Evolutionary conservation across 192 early-diverging fungal genomes (phyloP).

Genomic region (Haplosporangium gracile): DNA sequence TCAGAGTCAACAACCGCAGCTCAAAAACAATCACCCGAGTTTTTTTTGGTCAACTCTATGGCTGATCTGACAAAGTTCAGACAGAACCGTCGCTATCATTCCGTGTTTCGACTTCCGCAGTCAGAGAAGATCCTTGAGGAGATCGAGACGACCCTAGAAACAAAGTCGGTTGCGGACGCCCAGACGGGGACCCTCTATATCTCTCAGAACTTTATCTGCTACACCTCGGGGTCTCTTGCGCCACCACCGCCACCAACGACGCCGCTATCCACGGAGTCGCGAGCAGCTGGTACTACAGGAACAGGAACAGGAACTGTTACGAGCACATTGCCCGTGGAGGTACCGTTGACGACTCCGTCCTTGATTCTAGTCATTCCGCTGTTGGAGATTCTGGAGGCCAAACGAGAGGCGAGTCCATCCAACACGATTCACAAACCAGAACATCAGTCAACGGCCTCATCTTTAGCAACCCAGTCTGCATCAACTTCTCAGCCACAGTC

Average conservation of each 20-base stretch:
- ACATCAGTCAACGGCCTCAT: not conserved
- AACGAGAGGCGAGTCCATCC: conserved; percentile 35
- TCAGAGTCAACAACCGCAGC: not conserved
- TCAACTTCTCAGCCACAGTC: conserved; percentile 13
- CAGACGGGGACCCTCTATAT: conserved; percentile 24
- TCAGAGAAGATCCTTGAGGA: conserved; percentile 19
- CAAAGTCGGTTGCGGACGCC: conserved; percentile 22
- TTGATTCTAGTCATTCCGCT: conserved; percentile 39
- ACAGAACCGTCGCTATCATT: conserved; percentile 9
- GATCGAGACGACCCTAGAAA: conserved; percentile 25
- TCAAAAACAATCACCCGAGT: not conserved
- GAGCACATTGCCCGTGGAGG: not conserved
- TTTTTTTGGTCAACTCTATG: conserved; percentile 23
- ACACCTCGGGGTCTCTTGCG: conserved; percentile 16
- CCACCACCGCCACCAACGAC: not conserved
- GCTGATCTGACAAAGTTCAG: conserved; percentile 27
- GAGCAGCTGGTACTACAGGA: not conserved
- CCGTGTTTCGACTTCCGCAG: conserved; percentile 28
- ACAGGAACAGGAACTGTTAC: not conserved
- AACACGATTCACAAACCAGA: not conserved
- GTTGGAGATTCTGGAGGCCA: conserved; percentile 37
- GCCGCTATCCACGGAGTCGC: not conserved
- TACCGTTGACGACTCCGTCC: not conserved
- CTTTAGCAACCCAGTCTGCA: not conserved
- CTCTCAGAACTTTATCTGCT: conserved; percentile 42